phyloP scores from a whole-genome alignment of 306 rosid genomes.

The Cyclanthera cordifolia region DNA sequence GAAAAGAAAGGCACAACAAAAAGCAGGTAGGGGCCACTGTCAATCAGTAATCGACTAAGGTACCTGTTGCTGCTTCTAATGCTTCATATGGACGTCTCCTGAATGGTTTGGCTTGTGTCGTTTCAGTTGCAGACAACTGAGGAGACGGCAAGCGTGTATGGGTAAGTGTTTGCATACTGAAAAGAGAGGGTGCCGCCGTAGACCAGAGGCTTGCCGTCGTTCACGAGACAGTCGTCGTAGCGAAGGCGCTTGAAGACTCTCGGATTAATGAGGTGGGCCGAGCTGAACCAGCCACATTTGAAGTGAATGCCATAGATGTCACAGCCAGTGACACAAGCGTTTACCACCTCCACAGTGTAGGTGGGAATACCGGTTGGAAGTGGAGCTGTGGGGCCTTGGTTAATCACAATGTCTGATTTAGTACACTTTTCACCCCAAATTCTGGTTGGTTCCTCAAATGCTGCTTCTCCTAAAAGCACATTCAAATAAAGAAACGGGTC shows the following conservation, averaged over 20 bases:
- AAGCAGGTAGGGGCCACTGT: neutral
- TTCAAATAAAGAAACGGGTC: constrained; percentile 6
- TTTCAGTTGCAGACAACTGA: constrained; percentile 31
- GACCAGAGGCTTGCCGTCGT: constrained; percentile 53
- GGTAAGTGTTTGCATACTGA: constrained; percentile 68
- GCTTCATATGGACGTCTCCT: constrained; percentile 14
- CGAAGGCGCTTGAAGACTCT: constrained; percentile 68
- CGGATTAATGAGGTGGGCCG: constrained; percentile 66
- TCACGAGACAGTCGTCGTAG: constrained; percentile 69
- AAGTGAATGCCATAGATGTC: constrained; percentile 55
- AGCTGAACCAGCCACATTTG: constrained; percentile 88
- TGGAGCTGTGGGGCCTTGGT: constrained; percentile 67
- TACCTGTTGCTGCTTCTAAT: constrained; percentile 8
- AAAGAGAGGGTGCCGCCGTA: constrained; percentile 54
- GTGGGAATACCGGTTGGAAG: constrained; percentile 79
- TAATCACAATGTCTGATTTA: constrained; percentile 47
- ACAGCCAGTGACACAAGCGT: constrained; percentile 61
- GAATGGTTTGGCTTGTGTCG: neutral
- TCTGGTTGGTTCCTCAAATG: constrained; percentile 41
- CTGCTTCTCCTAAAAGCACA: constrained; percentile 17
- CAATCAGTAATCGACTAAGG: constrained; percentile 5
- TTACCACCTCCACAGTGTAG: constrained; percentile 64
- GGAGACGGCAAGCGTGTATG: constrained; percentile 54
- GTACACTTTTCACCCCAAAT: constrained; percentile 72
- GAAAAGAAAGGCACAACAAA: too few relatives aligned